A percentile compares a stretch with the other conserved stretches of the same genome.
Evolutionary conservation across 2,329 filamentous ascomycete species (phyloP).

Genomic region (Paraphaeosphaeria minitans): DNA sequence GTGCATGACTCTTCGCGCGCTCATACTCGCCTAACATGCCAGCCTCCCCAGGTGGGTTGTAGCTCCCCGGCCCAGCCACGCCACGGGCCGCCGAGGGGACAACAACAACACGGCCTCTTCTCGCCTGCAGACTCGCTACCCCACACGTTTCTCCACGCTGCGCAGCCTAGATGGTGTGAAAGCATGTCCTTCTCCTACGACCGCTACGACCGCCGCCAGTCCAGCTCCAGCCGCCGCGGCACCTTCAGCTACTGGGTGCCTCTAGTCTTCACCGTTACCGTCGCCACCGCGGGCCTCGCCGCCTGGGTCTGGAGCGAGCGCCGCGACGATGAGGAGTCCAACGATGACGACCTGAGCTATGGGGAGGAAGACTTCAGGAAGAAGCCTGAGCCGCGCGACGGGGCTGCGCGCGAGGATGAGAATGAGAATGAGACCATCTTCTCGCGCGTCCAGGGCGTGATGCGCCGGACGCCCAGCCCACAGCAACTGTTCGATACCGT

Average conservation of each 20-base stretch:
- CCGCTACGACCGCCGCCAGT: constrained; percentile 55
- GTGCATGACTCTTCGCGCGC: constrained; percentile 16
- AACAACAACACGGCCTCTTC: constrained; percentile 14
- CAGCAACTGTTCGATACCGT: constrained; percentile 87
- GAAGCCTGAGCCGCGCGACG: constrained; percentile 24
- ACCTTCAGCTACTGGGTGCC: constrained; percentile 87
- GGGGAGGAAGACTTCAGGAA: constrained; percentile 48
- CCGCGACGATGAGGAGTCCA: constrained; percentile 70
- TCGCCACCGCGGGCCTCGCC: constrained; percentile 83
- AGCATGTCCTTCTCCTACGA: constrained; percentile 59
- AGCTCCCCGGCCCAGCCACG: constrained; percentile 26
- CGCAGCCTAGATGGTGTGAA: background rate
- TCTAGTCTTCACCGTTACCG: constrained; percentile 81
- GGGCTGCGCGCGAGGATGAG: constrained; percentile 46
- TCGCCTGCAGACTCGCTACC: constrained; percentile 22
- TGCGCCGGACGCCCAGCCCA: constrained; percentile 82
- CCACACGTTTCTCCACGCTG: constrained; percentile 5
- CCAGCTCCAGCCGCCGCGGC: constrained; percentile 61
- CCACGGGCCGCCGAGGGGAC: background rate
- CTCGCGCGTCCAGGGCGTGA: constrained; percentile 77
- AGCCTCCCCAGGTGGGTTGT: constrained; percentile 10
- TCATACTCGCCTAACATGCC: constrained; percentile 3
- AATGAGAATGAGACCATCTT: constrained; percentile 64
- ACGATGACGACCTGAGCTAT: constrained; percentile 57
- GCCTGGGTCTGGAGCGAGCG: constrained; percentile 96